phyloP scores from a whole-genome alignment of 2,329 filamentous ascomycete species.

The Fonsecaea pugnacius region DNA sequence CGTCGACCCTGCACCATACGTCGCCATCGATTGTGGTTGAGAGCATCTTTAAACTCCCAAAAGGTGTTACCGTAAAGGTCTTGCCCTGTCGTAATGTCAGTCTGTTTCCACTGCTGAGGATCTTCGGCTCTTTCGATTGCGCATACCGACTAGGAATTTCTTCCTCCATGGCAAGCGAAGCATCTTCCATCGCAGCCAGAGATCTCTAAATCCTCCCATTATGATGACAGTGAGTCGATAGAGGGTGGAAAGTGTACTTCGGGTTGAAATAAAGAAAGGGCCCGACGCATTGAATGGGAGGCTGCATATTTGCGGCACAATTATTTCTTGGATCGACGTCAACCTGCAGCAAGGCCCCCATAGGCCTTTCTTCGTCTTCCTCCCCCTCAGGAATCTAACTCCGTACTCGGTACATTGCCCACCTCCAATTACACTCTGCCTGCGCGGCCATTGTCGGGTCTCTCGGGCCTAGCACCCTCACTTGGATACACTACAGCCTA shows the following conservation, averaged over 20 bases:
- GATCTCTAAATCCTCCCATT: constrained; percentile 49
- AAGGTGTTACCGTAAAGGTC: constrained; percentile 68
- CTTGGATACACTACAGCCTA: constrained; percentile 1
- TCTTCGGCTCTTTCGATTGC: background rate
- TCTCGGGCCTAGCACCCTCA: constrained; percentile 4
- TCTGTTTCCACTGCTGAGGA: constrained; percentile 1
- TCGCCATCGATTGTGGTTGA: constrained; percentile 59
- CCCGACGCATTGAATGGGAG: background rate
- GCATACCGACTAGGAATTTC: constrained; percentile 61
- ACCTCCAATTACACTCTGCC: background rate
- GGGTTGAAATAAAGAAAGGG: background rate
- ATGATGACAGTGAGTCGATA: constrained; percentile 20
- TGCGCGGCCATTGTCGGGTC: constrained; percentile 9
- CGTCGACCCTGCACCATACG: constrained; percentile 63
- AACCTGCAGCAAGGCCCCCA: constrained; percentile 22
- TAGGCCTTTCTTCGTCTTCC: background rate
- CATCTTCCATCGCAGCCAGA: constrained; percentile 68
- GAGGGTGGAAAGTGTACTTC: constrained; percentile 24
- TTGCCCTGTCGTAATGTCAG: constrained; percentile 50
- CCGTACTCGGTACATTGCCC: background rate
- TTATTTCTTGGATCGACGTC: constrained; percentile 28
- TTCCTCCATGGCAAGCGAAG: constrained; percentile 66
- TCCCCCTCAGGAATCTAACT: background rate
- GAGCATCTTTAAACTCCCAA: constrained; percentile 67
- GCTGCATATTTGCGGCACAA: constrained; percentile 14